These are phyloP conservation scores for Gamsiella multidivaricata DNA, from an alignment of 192 early-diverging fungal species.

Conservation along the genomic window DNA sequence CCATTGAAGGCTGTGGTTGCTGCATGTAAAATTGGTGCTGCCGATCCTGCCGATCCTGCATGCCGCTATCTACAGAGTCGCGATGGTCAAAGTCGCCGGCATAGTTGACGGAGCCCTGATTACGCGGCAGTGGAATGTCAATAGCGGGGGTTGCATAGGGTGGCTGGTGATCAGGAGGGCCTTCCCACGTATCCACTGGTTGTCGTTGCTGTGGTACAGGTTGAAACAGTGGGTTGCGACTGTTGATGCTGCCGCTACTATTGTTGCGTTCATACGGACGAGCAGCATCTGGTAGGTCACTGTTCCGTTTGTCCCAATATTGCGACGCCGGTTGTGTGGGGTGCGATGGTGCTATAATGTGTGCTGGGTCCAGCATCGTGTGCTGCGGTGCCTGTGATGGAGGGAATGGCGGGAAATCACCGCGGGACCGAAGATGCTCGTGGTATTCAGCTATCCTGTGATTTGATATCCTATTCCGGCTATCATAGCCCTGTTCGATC, in stretches of 20 bases:
- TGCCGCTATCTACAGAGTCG: not conserved
- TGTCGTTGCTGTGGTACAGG: not conserved
- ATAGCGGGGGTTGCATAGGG: conserved; percentile 20
- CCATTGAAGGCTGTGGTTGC: not conserved
- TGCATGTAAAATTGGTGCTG: not conserved
- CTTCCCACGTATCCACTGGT: conserved; percentile 15
- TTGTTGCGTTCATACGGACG: not conserved
- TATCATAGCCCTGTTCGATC: conserved; percentile 5
- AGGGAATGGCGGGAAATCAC: not conserved
- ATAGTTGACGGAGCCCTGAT: conserved; percentile 8
- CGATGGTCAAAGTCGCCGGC: not conserved
- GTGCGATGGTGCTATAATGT: not conserved
- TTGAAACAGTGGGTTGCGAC: not conserved
- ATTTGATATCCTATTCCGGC: not conserved
- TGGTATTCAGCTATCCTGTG: too few relatives aligned
- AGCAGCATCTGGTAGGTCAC: not conserved
- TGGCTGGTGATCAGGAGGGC: conserved; percentile 4
- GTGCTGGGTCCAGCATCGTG: not conserved
- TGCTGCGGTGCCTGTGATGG: conserved; percentile 5
- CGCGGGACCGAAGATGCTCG: not conserved
- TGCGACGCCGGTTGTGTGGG: not conserved
- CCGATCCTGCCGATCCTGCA: conserved; percentile 11
- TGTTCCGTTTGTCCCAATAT: not conserved
- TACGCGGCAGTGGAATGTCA: conserved; percentile 35
- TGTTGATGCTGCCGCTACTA: not conserved